Evolutionary conservation across 176 grass and related monocot species (phyloP), one percentile per base, ranked within the genome.

Genomic region (Triticum monococcum): DNA sequence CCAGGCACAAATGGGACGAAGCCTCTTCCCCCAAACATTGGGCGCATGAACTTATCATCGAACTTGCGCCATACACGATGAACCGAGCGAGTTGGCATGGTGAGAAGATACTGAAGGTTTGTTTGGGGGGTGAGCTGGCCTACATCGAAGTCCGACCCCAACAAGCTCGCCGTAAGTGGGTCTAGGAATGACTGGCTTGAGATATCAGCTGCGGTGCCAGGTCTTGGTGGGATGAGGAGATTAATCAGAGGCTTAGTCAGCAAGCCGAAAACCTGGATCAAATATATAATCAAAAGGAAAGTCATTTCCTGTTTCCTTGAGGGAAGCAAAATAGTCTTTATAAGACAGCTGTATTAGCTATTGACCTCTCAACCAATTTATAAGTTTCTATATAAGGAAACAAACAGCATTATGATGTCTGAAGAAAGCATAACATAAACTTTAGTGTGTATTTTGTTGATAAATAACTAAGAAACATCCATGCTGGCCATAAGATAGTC

Each of bases 11-110:
- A 98, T 4, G 93, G 93, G 24, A 89, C 86, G 2, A 98, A 98
- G 24, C 96, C 93, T 83, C 96, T 79, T 0, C 96, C 96, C 20
- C 93, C 93, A 7, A 98, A 98, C 82, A 96, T 23, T 0, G 96
- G 96, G 36, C 96, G 88, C 91, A 98, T 95, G 86, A 98, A 92
- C 2, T 88, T 73, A 12, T 98, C 86, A 22, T 98, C 93, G 25
- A 98, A 96, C 81, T 91, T 95, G 79, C 96, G 93, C 96, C 96
- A 98, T 36, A 92, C 91, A 0, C 80, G 90, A 68, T 98, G 96
- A 54, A 98, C 92, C 0, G 96, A 94, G 63, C 93, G 93, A 69
- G 87, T 91, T 24, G 87, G 93, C 3, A 88, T 78, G 1, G 90
- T 80, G 64, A 98, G 87, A 81, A 96, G 87, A 60, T 63, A 87